A percentile compares a stretch with the other conserved stretches of the same genome.
These are phyloP conservation scores for Eucalyptus sideroxylon DNA, from an alignment of 345 rosid species.

Conservation along the genomic window DNA sequence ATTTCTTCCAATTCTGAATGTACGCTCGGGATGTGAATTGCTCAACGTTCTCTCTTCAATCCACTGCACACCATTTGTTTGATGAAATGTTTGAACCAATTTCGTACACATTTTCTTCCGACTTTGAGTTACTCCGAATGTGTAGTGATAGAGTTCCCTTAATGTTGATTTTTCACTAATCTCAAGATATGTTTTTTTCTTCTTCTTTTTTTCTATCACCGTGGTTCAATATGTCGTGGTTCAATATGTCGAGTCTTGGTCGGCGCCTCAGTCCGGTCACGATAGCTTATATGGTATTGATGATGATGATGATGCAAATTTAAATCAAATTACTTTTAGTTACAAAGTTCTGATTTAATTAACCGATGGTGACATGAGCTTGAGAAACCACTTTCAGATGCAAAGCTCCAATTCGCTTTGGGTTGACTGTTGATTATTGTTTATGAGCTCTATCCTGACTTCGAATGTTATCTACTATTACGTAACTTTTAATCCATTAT, in stretches of 20 bases:
- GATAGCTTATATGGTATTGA: background rate
- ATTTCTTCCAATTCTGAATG: no score
- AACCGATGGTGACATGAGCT: background rate
- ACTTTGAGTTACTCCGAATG: fast-evolving
- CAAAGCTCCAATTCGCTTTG: background rate
- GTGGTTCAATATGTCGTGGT: no score
- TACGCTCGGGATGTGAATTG: fast-evolving
- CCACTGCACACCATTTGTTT: no score
- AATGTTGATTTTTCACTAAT: no score
- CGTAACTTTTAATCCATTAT: background rate
- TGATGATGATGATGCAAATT: background rate
- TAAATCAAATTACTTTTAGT: background rate
- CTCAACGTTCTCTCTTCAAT: no score
- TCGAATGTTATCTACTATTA: background rate
- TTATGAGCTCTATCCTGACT: background rate
- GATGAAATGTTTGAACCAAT: no score
- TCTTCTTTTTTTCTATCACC: no score
- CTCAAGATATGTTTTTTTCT: no score
- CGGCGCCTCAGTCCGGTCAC: no score
- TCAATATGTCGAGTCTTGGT: no score
- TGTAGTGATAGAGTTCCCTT: fast-evolving
- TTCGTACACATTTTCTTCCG: no score
- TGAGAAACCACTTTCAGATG: background rate
- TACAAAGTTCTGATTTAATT: background rate
- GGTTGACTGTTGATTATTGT: background rate